Percentiles rank a stretch among this genome's conserved stretches.
Evolutionary conservation across 805 yeast genomes (phyloP).

Genomic region (Jamesozyma lodderae): DNA sequence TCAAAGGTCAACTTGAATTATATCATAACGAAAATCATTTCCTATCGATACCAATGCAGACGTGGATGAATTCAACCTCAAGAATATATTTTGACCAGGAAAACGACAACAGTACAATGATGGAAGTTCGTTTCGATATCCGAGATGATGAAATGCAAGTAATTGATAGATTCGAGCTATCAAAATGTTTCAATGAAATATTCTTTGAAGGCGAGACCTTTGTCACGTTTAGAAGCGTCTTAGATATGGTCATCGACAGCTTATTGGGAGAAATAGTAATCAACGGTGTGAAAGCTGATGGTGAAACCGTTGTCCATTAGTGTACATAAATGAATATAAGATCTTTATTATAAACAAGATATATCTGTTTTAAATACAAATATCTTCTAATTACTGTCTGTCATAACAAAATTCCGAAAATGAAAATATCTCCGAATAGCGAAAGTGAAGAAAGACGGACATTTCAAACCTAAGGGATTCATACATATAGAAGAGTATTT

Average conservation of each 20-base stretch:
- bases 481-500: no score
- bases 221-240: slow-evolving; percentile 15
- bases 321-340: neutral
- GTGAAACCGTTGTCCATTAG: slow-evolving; percentile 19
- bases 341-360: neutral
- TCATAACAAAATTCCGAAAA: no score
- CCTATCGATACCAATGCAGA: slow-evolving; percentile 35
- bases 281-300: slow-evolving; percentile 21
- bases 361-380: neutral
- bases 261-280: slow-evolving; percentile 23
- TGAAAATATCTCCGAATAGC: no score
- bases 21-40: slow-evolving; percentile 34
- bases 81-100: slow-evolving; percentile 20
- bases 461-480: no score
- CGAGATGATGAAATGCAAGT: slow-evolving; percentile 37
- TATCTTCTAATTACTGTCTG: no score
- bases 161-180: slow-evolving; percentile 34
- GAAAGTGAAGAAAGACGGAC: no score
- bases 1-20: slow-evolving; percentile 37
- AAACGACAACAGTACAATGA: slow-evolving; percentile 16
- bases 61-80: slow-evolving; percentile 41
- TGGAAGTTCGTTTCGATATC: slow-evolving; percentile 33
- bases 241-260: slow-evolving; percentile 21
- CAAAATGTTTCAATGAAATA: slow-evolving; percentile 36
- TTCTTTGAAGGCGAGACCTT: slow-evolving; percentile 33